Conservation (phyloP, 768 basidiomycete genomes). For the Sporobolomyces pararoseus region DNA sequence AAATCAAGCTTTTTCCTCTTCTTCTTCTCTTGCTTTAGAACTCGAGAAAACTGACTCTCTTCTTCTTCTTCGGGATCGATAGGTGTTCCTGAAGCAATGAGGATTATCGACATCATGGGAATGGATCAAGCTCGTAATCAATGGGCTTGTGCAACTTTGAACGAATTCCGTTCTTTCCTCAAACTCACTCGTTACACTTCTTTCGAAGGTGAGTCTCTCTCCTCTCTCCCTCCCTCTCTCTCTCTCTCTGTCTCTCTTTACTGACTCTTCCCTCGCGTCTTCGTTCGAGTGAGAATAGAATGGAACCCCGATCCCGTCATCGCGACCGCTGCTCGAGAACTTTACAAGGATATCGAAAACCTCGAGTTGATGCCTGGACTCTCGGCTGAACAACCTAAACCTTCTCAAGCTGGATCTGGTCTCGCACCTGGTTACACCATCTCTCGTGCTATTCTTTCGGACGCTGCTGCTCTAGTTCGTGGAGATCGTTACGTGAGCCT, state of each 20-base stretch:
- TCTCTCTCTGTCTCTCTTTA: too few species aligned
- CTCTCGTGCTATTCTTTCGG: conserved; percentile 60
- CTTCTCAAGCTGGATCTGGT: conserved; percentile 64
- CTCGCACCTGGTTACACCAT: conserved; percentile 47
- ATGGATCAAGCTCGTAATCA: conserved; percentile 23
- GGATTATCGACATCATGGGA: conserved; percentile 23
- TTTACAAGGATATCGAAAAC: conserved; percentile 72
- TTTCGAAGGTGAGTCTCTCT: conserved; percentile 8
- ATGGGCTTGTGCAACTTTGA: conserved; percentile 54
- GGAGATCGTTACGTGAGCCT: conserved; percentile 75
- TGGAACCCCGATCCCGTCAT: conserved; percentile 50
- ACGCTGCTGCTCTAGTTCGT: conserved; percentile 41
- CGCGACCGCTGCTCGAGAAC: conserved; percentile 54
- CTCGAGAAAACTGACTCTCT: too few species aligned
- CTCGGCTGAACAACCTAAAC: conserved; percentile 65
- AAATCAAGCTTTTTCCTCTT: background rate
- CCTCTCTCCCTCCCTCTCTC: background rate
- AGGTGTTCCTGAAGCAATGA: conserved; percentile 30
- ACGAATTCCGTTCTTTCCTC: conserved; percentile 40
- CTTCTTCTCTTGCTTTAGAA: too few species aligned
- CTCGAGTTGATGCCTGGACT: conserved; percentile 64
- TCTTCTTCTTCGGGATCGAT: background rate
- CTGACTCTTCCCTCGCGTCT: too few species aligned
- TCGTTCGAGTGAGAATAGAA: too few species aligned
- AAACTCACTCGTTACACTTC: conserved; percentile 23